A percentile compares a stretch with the other conserved stretches of the same genome.
phyloP scores from a whole-genome alignment of 441 rosid species.

The Populus tomentosa region DNA sequence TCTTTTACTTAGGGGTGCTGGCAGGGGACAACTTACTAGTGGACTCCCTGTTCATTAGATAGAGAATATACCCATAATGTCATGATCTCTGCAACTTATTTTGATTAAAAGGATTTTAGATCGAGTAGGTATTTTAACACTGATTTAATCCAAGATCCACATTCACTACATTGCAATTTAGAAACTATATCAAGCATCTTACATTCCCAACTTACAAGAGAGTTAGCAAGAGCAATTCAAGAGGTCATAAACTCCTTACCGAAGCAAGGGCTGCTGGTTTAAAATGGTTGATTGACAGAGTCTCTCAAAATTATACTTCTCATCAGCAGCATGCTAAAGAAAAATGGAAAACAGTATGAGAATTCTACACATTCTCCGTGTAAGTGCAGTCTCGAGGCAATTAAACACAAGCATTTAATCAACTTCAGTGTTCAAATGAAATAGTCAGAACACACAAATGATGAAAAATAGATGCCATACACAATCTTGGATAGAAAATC shows the following conservation, averaged over 20 bases:
- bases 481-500: constrained; percentile 18
- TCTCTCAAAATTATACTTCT: constrained; percentile 91
- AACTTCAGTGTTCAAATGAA: constrained; percentile 8
- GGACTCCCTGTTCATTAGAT: no score
- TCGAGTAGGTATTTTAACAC: background rate
- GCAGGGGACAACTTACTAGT: no score
- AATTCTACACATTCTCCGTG: constrained; percentile 5
- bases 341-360: constrained; percentile 18
- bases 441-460: constrained; percentile 9
- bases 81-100: background rate
- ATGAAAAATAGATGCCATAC: constrained; percentile 11
- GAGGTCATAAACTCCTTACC: constrained; percentile 46
- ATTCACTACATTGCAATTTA: background rate
- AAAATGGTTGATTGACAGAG: constrained; percentile 79
- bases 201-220: background rate
- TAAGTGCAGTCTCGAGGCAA: background rate
- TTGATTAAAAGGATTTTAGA: background rate
- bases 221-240: background rate
- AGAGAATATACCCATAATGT: no score
- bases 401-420: constrained; percentile 4
- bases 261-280: constrained; percentile 92
- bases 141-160: background rate
- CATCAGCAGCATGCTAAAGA: constrained; percentile 97
- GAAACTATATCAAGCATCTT: background rate
- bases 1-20: background rate